A percentile compares a stretch with the other conserved stretches of the same genome.
Evolutionary conservation across 169 alveolate species (phyloP).

Genomic region (Toxoplasma gondii): DNA sequence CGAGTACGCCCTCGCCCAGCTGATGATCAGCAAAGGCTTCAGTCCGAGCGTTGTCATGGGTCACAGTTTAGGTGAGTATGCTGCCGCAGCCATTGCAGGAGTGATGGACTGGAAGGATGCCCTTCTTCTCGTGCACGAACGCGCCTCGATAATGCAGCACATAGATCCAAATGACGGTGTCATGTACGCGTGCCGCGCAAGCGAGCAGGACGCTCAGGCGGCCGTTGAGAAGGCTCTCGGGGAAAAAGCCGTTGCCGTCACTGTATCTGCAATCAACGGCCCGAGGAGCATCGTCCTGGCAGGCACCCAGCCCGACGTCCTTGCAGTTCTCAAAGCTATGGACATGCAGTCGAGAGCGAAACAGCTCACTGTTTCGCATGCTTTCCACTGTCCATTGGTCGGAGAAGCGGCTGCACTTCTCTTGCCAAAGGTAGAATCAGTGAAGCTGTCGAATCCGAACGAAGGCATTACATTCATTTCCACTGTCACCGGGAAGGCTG

Average conservation of each 20-base stretch:
- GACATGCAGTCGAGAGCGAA: constrained; percentile 45
- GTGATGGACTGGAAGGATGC: constrained; percentile 71
- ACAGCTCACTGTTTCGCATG: constrained; percentile 70
- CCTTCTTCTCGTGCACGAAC: constrained; percentile 54
- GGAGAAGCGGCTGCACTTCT: constrained; percentile 52
- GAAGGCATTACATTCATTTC: constrained; percentile 59
- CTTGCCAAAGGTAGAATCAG: constrained; percentile 28
- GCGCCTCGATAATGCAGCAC: constrained; percentile 65
- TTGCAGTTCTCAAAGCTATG: constrained; percentile 43
- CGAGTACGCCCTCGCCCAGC: constrained; percentile 70
- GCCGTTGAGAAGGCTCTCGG: not conserved
- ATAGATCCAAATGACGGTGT: constrained; percentile 51
- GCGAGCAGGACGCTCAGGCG: constrained; percentile 64
- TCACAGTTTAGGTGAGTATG: constrained; percentile 75
- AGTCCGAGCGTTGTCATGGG: constrained; percentile 73
- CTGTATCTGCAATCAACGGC: constrained; percentile 69
- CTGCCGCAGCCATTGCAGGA: constrained; percentile 71
- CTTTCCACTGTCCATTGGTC: constrained; percentile 72
- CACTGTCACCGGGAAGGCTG: constrained; percentile 66
- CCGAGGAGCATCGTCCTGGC: constrained; percentile 72
- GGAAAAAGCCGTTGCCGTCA: constrained; percentile 6
- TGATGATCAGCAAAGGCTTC: constrained; percentile 67
- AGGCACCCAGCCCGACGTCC: constrained; percentile 67
- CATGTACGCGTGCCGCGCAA: constrained; percentile 72
- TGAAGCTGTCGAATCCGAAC: constrained; percentile 18